Conservation (phyloP, 1,284 basidiomycete genomes). For the Apiotrichum laibachii region DNA sequence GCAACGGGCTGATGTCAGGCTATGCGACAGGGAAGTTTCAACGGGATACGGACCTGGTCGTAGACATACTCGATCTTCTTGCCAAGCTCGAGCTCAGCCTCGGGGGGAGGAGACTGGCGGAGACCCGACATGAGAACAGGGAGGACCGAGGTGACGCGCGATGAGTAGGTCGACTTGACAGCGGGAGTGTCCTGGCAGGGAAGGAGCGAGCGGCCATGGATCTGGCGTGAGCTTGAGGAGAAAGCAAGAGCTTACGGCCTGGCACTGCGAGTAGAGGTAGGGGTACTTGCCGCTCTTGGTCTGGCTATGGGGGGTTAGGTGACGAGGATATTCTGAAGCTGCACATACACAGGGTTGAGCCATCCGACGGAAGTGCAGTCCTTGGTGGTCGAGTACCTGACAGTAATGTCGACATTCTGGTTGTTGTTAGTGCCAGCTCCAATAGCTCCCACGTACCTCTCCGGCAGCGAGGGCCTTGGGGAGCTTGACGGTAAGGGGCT, state of each 20-base stretch:
- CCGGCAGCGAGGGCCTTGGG: conserved; percentile 29
- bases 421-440: conserved; percentile 42
- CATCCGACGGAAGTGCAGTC: conserved; percentile 87
- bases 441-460: conserved; percentile 52
- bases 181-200: conserved; percentile 65
- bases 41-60: conserved; percentile 56
- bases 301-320: conserved; percentile 58
- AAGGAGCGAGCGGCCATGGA: conserved; percentile 75
- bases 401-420: conserved; percentile 58
- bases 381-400: conserved; percentile 72
- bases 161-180: conserved; percentile 64
- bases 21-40: background rate
- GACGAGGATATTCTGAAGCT: too few relatives aligned
- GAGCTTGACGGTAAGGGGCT: conserved; percentile 49
- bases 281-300: conserved; percentile 83
- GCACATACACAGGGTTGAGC: conserved; percentile 72
- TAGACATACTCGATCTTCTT: conserved; percentile 53
- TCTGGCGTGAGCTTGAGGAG: conserved; percentile 45
- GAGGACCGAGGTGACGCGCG: conserved; percentile 68
- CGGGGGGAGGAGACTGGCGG: conserved; percentile 68
- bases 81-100: conserved; percentile 67
- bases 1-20: conserved; percentile 62
- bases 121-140: conserved; percentile 81
- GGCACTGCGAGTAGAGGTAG: conserved; percentile 91
- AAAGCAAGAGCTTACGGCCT: conserved; percentile 57